phyloP scores from a whole-genome alignment of 768 basidiomycete genomes.

The Trametes villosa region DNA sequence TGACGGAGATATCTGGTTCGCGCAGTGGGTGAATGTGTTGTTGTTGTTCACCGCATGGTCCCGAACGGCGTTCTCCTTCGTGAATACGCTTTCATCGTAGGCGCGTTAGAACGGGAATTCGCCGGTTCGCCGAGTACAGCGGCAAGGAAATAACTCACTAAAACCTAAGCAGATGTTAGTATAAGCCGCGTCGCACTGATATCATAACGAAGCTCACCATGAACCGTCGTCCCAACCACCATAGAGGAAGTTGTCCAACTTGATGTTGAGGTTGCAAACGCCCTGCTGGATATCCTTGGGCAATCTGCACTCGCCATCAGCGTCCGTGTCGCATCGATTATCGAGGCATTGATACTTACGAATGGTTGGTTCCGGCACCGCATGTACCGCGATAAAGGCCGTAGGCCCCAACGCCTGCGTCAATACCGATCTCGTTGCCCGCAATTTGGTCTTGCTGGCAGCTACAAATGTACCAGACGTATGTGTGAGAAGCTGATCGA shows the following conservation, averaged over 20 bases:
- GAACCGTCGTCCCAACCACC: slow-evolving; percentile 15
- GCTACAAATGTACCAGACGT: not conserved
- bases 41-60: slow-evolving; percentile 29
- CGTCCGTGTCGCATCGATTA: too few relatives aligned
- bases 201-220: not conserved
- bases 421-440: slow-evolving; percentile 3
- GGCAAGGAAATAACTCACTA: slow-evolving; percentile 11
- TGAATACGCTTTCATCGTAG: slow-evolving; percentile 23
- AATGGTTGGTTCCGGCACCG: slow-evolving; percentile 19
- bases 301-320: slow-evolving; percentile 1
- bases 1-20: slow-evolving; percentile 6
- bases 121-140: not conserved
- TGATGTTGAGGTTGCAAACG: slow-evolving; percentile 21
- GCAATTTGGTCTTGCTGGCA: not conserved
- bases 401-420: slow-evolving; percentile 9
- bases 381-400: slow-evolving; percentile 7
- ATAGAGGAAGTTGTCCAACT: slow-evolving; percentile 21
- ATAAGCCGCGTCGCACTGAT: not conserved
- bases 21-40: slow-evolving; percentile 37
- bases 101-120: not conserved
- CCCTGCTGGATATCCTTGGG: slow-evolving; percentile 18
- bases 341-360: slow-evolving; percentile 2
- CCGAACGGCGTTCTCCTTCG: slow-evolving; percentile 22
- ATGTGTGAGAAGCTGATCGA: too few relatives aligned
- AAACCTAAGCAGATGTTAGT: slow-evolving; percentile 10